Percentiles rank a stretch among this genome's conserved stretches.
phyloP scores from a whole-genome alignment of 1,284 basidiomycete species.

The Singerocomus inundabilis region DNA sequence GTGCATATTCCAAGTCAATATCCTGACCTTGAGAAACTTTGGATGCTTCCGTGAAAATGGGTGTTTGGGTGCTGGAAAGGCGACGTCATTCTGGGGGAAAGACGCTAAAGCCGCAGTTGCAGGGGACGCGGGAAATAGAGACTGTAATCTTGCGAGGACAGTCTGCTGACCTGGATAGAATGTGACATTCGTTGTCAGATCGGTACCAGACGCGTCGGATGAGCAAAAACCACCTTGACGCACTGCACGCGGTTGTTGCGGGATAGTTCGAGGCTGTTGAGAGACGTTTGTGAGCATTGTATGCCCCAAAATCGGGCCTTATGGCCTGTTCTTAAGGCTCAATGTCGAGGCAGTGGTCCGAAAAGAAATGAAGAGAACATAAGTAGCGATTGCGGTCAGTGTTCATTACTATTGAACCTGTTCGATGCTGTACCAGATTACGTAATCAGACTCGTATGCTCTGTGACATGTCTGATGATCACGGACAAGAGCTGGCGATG shows the following conservation, averaged over 20 bases:
- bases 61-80: slow-evolving; percentile 23
- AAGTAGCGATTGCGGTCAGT: slow-evolving; percentile 16
- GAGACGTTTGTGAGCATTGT: slow-evolving; percentile 22
- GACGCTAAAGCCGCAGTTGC: slow-evolving; percentile 14
- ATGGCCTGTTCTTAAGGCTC: slow-evolving; percentile 33
- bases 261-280: slow-evolving; percentile 20
- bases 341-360: slow-evolving; percentile 25
- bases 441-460: slow-evolving; percentile 8
- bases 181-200: slow-evolving; percentile 4
- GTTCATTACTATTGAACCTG: slow-evolving; percentile 19
- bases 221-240: slow-evolving; percentile 26
- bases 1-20: slow-evolving; percentile 76
- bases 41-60: slow-evolving; percentile 34
- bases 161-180: slow-evolving; percentile 32
- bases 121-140: slow-evolving; percentile 39
- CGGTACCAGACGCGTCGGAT: not conserved
- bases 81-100: slow-evolving; percentile 19
- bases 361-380: slow-evolving; percentile 22
- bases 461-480: too few species aligned
- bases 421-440: slow-evolving; percentile 25
- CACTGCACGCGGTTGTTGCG: slow-evolving; percentile 17
- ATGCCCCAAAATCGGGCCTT: slow-evolving; percentile 18
- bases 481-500: not conserved
- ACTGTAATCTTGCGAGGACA: slow-evolving; percentile 44
- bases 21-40: slow-evolving; percentile 47